A percentile compares a stretch with the other conserved stretches of the same genome.
phyloP scores from a whole-genome alignment of 208 protist species.

The Acanthamoeba triangularis region DNA sequence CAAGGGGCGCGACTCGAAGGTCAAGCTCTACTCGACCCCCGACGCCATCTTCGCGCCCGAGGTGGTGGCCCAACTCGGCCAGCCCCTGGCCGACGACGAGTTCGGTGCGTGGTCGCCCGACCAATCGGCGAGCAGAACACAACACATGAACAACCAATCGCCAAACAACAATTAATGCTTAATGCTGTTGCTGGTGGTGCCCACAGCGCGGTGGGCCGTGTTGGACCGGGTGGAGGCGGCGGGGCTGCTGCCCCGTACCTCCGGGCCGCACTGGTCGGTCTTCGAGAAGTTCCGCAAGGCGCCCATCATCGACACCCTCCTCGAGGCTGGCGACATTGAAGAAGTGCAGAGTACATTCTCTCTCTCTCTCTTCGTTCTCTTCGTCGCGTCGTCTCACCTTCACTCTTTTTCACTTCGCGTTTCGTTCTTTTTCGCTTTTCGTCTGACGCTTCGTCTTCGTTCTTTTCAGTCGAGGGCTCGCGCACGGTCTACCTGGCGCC shows the following conservation, averaged over 20 bases:
- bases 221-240: not conserved
- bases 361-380: not conserved
- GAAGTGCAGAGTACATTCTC: conserved; percentile 13
- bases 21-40: not conserved
- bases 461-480: not conserved
- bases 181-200: not conserved
- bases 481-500: not conserved
- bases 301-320: not conserved
- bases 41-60: not conserved
- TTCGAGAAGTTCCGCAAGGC: not conserved
- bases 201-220: not conserved
- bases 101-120: not conserved
- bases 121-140: not conserved
- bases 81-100: not conserved
- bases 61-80: not conserved
- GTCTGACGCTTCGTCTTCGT: not conserved
- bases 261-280: conserved; percentile 15
- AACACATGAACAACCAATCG: too few relatives aligned
- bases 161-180: too few relatives aligned
- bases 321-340: not conserved
- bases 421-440: too few relatives aligned
- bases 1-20: not conserved
- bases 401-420: not conserved
- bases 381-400: not conserved
- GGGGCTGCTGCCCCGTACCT: not conserved